phyloP scores from a whole-genome alignment of 2,329 filamentous ascomycete genomes.

The Lachnellula hyalina region DNA sequence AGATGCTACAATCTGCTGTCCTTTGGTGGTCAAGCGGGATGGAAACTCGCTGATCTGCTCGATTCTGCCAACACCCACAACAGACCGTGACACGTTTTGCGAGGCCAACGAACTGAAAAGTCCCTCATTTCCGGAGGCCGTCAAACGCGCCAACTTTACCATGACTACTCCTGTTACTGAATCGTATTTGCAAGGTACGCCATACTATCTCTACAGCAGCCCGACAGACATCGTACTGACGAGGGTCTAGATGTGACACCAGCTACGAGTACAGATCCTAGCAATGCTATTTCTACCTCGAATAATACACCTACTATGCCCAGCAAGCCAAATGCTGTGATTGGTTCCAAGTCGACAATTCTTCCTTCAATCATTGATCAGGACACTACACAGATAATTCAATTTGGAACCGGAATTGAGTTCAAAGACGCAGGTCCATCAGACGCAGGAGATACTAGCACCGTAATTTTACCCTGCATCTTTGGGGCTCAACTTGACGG shows the following conservation, averaged over 20 bases:
- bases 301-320: neutral
- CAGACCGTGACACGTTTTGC: conserved; percentile 18
- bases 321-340: conserved; percentile 7
- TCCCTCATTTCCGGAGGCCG: conserved; percentile 10
- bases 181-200: neutral
- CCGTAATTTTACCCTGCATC: conserved; percentile 23
- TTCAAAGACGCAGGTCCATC: conserved; percentile 1
- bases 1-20: conserved; percentile 23
- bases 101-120: conserved; percentile 8
- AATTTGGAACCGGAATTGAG: conserved; percentile 12
- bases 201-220: too few species aligned
- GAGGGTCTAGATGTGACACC: neutral
- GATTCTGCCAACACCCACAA: conserved; percentile 23
- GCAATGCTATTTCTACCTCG: neutral
- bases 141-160: conserved; percentile 9
- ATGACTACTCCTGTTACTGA: neutral
- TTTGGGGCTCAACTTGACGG: conserved; percentile 23
- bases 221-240: neutral
- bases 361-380: conserved; percentile 10
- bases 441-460: neutral
- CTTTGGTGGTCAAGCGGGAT: conserved; percentile 23
- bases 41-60: conserved; percentile 23
- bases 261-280: too few species aligned
- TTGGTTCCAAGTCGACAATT: conserved; percentile 10
- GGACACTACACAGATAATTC: conserved; percentile 11